These are phyloP conservation scores for Termitomyces sp. DNA, from an alignment of 768 basidiomycete genomes.

Conservation along the genomic window DNA sequence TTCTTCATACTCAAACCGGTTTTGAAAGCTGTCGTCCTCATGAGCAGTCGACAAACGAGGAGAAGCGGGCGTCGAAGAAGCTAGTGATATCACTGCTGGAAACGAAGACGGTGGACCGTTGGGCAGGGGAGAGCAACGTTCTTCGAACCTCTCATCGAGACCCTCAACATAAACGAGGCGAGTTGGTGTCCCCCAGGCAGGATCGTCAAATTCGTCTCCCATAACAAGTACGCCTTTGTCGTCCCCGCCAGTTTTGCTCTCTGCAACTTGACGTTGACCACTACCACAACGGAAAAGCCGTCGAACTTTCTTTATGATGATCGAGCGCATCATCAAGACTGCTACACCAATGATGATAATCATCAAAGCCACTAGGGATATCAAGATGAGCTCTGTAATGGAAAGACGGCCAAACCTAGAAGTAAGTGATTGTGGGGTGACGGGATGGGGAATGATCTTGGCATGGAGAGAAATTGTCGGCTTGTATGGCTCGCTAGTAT, in stretches of 20 bases:
- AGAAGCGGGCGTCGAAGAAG: not conserved
- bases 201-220: slow-evolving; percentile 7
- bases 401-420: slow-evolving; percentile 1
- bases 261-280: slow-evolving; percentile 1
- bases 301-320: slow-evolving; percentile 5
- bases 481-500: slow-evolving; percentile 5
- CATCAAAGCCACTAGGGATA: slow-evolving; percentile 7
- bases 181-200: slow-evolving; percentile 11
- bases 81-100: not conserved
- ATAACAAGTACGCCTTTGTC: slow-evolving; percentile 3
- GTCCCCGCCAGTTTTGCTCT: not conserved
- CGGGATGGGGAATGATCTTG: slow-evolving; percentile 10
- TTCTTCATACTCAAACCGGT: slow-evolving; percentile 21
- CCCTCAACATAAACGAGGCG: slow-evolving; percentile 12
- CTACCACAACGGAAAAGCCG: slow-evolving; percentile 7
- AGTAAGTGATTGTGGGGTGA: not conserved
- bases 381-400: slow-evolving; percentile 7
- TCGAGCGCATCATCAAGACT: slow-evolving; percentile 7
- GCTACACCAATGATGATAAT: not conserved
- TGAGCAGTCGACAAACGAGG: not conserved
- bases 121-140: not conserved
- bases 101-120: not conserved
- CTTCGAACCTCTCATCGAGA: not conserved
- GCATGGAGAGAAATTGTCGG: slow-evolving; percentile 14
- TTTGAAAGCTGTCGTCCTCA: slow-evolving; percentile 13